These are phyloP conservation scores for Colletotrichum tropicicola DNA, from an alignment of 2,329 filamentous ascomycete species.

Conservation along the genomic window DNA sequence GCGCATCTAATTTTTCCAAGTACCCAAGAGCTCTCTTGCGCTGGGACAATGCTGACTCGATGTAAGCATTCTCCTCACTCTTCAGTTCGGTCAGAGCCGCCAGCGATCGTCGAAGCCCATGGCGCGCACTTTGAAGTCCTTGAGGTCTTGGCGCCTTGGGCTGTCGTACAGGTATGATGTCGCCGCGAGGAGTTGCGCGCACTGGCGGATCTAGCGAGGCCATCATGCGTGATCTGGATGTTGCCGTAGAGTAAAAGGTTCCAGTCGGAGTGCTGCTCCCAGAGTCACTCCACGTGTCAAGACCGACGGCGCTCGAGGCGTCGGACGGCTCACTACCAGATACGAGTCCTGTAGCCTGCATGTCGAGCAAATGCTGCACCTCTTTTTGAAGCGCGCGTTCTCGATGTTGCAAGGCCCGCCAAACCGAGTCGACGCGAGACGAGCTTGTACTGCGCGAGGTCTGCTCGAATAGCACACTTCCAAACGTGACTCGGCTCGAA, in stretches of 20 bases:
- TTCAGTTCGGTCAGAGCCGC: conserved; percentile 72
- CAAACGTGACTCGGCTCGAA: conserved; percentile 33
- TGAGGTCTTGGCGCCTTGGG: conserved; percentile 58
- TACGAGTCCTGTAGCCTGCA: conserved; percentile 55
- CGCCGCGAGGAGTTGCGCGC: conserved; percentile 49
- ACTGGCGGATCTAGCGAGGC: conserved; percentile 52
- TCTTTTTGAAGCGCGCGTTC: conserved; percentile 56
- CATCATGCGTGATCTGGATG: conserved; percentile 48
- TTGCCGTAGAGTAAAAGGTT: conserved; percentile 48
- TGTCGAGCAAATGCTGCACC: conserved; percentile 57
- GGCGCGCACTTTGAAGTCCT: conserved; percentile 70
- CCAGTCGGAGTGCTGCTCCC: conserved; percentile 52
- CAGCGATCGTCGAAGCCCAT: conserved; percentile 71
- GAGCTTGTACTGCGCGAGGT: conserved; percentile 32
- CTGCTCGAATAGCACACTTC: conserved; percentile 50
- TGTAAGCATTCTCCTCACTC: conserved; percentile 70
- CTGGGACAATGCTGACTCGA: conserved; percentile 64
- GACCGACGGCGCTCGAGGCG: conserved; percentile 31
- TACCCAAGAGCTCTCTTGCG: conserved; percentile 67
- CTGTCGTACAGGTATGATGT: conserved; percentile 69
- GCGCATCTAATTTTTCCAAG: conserved; percentile 61
- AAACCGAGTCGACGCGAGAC: conserved; percentile 50
- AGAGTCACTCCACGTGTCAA: conserved; percentile 47
- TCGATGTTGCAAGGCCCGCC: conserved; percentile 55
- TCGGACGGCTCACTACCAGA: conserved; percentile 40